phyloP scores from a whole-genome alignment of 2,329 filamentous ascomycete species.

The Sarocladium brachiariae region DNA sequence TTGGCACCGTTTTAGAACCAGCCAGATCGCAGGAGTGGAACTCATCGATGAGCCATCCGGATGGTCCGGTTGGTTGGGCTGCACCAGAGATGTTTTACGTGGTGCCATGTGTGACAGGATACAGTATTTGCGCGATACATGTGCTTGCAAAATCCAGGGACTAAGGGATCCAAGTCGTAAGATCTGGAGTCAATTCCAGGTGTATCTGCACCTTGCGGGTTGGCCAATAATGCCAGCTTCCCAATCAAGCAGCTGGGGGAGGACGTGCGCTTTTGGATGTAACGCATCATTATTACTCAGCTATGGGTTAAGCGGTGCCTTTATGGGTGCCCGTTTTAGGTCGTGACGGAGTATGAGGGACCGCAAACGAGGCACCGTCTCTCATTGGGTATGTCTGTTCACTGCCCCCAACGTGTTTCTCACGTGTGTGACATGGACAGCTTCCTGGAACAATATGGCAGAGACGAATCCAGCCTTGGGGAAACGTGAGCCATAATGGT shows the following conservation, averaged over 20 bases:
- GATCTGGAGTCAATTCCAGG: neutral
- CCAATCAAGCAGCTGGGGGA: neutral
- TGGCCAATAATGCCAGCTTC: neutral
- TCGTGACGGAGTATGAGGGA: conserved; percentile 1
- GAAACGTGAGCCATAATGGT: neutral
- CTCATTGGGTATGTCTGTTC: neutral
- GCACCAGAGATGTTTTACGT: neutral
- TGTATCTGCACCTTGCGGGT: neutral
- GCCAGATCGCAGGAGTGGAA: conserved; percentile 6
- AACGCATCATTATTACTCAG: neutral
- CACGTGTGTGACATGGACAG: neutral
- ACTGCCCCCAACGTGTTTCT: neutral
- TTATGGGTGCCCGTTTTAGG: neutral
- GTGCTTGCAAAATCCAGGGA: too few relatives aligned
- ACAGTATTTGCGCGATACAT: neutral
- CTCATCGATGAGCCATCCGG: conserved; percentile 1
- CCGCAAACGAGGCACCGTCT: neutral
- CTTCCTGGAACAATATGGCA: neutral
- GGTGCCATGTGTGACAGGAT: conserved; percentile 7
- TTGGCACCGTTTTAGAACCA: neutral
- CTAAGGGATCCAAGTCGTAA: too few relatives aligned
- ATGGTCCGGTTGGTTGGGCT: neutral
- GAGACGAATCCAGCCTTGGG: neutral
- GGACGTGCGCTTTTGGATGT: neutral
- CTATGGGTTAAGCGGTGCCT: neutral